phyloP scores from a whole-genome alignment of 2,329 filamentous ascomycete species.

The Cercospora zeina region DNA sequence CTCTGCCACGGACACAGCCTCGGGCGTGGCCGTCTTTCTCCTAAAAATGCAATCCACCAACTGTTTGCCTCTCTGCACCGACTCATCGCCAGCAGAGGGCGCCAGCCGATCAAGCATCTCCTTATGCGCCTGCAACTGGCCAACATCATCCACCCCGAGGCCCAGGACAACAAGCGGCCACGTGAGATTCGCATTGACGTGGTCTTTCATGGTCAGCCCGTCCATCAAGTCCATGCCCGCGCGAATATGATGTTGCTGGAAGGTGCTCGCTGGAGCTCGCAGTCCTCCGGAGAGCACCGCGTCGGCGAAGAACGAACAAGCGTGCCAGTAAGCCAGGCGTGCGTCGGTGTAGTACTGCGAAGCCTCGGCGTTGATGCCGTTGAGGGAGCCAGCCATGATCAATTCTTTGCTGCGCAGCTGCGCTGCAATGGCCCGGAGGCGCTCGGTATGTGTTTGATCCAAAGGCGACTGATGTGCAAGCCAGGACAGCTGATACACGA shows the following conservation, averaged over 20 bases:
- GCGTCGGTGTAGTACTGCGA: not conserved
- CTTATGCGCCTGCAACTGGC: not conserved
- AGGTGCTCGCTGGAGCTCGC: not conserved
- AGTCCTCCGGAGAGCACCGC: not conserved
- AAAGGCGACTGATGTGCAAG: constrained; percentile 8
- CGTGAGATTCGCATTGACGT: not conserved
- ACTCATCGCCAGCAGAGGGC: not conserved
- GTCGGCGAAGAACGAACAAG: constrained; percentile 1
- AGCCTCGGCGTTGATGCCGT: not conserved
- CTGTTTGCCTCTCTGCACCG: not conserved
- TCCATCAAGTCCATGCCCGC: not conserved
- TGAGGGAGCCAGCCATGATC: not conserved
- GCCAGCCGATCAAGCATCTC: not conserved
- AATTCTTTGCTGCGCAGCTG: not conserved
- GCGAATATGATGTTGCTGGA: not conserved
- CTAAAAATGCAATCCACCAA: not conserved
- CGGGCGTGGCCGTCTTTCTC: not conserved
- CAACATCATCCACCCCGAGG: not conserved
- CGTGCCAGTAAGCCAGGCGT: constrained; percentile 1
- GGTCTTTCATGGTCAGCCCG: not conserved
- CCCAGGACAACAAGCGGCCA: constrained; percentile 5
- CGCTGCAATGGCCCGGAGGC: not conserved
- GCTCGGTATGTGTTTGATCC: not conserved
- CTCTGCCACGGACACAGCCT: not conserved
- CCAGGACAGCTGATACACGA: constrained; percentile 11